phyloP scores from a whole-genome alignment of 257 asterid genomes.

The Fraxinus pennsylvanica region DNA sequence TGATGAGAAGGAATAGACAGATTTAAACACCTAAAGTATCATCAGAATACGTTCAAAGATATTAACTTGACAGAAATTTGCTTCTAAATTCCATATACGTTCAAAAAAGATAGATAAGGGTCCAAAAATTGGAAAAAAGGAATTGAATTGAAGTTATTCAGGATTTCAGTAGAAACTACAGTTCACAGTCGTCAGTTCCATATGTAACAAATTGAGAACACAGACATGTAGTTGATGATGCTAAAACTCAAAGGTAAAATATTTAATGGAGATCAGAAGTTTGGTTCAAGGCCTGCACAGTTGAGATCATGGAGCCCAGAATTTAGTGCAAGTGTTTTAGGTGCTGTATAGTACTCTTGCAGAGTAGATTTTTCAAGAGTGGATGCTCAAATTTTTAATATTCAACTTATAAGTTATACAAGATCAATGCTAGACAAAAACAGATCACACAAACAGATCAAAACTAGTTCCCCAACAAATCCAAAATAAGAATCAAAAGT shows the following conservation, averaged over 20 bases:
- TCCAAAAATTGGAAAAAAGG: neutral
- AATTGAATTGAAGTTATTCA: neutral
- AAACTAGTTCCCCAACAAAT: too few relatives aligned
- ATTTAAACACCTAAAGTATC: neutral
- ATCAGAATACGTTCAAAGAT: neutral
- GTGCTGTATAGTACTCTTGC: neutral
- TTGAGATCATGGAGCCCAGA: neutral
- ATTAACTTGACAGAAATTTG: neutral
- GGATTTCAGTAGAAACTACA: neutral
- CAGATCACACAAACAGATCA: too few relatives aligned
- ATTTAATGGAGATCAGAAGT: neutral
- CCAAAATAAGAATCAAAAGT: neutral
- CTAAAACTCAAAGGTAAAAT: neutral
- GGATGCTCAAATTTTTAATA: neutral
- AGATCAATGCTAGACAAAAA: too few relatives aligned
- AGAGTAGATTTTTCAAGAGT: neutral
- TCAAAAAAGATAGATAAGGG: neutral
- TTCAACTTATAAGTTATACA: too few relatives aligned
- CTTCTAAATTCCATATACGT: neutral
- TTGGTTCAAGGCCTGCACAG: neutral
- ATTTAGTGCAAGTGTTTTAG: neutral
- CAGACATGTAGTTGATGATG: neutral
- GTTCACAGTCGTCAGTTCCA: neutral
- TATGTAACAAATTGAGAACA: neutral
- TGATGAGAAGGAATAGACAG: neutral